Evolutionary conservation across 169 alveolate species (phyloP), one percentile per base, ranked within the genome.

Genomic region (Plasmodium vinckei): DNA sequence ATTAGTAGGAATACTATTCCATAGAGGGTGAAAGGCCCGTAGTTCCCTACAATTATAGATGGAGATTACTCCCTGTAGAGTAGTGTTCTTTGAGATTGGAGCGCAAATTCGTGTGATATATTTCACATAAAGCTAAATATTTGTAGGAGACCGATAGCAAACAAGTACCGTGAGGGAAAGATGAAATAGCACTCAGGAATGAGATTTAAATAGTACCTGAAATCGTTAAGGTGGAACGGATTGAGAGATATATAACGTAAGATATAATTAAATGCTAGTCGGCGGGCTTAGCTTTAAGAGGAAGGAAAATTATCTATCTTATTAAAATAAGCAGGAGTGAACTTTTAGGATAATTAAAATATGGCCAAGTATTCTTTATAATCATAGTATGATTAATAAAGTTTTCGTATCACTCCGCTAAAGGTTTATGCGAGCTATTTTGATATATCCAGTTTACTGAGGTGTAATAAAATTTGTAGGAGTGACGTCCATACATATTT

Each of bases 91-190:
- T 51, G 59, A 51, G 59, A 51, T 51, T 95, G 96, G 96, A 94
- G 96, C 96, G 94, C 95, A 87, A 94, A 95, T 92, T 92, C 13
- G 64, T 68, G 77, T 68, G 77, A 27, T 67, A 15, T 27, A 67
- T 67, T 67, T 67, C 96, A 94, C 93, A 95, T 94, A 94, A 94
- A 95, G 97, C 97, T 94, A 94, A 93, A 93, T 93, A 96, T 90
- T 21, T 93, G 93, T 92, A 95, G 94, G 97, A 96, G 96, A 95
- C 97, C 97, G 97, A 95, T 95, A 94, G 98, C 96, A 96, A 89
- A 94, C 97, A 96, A 96, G 97, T 94, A 96, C 98, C 95, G 97
- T 94, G 96, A 96, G 95, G 97, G 98, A 96, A 96, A 95, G 97
- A 95, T 95, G 98, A 96, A 95, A 96, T 59, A 96, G 97, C 88